Evolutionary conservation across 306 rosid species (phyloP).

Genomic region (Begonia masoniana): DNA sequence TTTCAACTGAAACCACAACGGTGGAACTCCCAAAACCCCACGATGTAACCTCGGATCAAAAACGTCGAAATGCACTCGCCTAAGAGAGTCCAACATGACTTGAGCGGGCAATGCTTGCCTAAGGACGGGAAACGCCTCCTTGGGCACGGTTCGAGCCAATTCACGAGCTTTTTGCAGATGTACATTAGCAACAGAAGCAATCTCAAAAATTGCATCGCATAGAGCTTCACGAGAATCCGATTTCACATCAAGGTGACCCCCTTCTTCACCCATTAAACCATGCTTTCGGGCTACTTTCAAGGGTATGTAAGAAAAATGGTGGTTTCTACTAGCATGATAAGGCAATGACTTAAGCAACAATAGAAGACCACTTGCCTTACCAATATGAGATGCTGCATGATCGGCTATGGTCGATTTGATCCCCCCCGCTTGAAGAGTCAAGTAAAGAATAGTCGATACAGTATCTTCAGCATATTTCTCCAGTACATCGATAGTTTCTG

Average conservation of each 20-base stretch:
- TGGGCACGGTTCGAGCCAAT: constrained; percentile 28
- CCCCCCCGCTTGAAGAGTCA: constrained; percentile 77
- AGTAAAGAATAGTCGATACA: constrained; percentile 64
- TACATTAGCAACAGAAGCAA: constrained; percentile 68
- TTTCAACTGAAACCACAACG: constrained; percentile 65
- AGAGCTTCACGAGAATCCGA: constrained; percentile 58
- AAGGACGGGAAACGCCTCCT: constrained; percentile 68
- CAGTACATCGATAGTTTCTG: constrained; percentile 46
- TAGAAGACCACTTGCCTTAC: constrained; percentile 86
- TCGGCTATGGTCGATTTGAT: constrained; percentile 61
- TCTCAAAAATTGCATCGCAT: constrained; percentile 64
- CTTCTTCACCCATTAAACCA: constrained; percentile 38
- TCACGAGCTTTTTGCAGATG: constrained; percentile 71
- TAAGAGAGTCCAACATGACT: constrained; percentile 53
- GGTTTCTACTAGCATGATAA: constrained; percentile 52
- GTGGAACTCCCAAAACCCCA: constrained; percentile 58
- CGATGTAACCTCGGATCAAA: constrained; percentile 64
- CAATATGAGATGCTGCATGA: constrained; percentile 89
- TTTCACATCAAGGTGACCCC: constrained; percentile 14
- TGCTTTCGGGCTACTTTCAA: constrained; percentile 53
- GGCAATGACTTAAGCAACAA: constrained; percentile 65
- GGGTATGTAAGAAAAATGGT: constrained; percentile 64
- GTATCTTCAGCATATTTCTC: constrained; percentile 85
- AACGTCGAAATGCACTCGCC: constrained; percentile 53
- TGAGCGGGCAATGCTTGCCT: constrained; percentile 71